These are phyloP conservation scores for Leonotis leonurus DNA, from an alignment of 257 asterid genomes.

Conservation along the genomic window DNA sequence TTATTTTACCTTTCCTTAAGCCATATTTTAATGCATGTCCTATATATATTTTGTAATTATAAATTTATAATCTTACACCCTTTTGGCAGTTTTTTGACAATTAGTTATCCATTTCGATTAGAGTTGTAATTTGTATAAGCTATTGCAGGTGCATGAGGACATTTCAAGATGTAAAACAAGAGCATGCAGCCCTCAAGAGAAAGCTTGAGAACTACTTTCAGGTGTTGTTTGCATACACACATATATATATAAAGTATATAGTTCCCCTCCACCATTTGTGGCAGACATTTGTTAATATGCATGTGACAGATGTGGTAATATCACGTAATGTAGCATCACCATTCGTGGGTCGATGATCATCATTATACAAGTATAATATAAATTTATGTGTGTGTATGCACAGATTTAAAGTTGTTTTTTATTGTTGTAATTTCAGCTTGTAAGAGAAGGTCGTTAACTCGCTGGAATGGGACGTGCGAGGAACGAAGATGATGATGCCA, in stretches of 20 bases:
- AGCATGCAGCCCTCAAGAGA: conserved; percentile 46
- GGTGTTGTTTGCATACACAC: too few species aligned
- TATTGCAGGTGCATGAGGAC: conserved; percentile 50
- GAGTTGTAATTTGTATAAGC: not conserved
- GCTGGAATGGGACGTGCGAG: not conserved
- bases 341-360: too few species aligned
- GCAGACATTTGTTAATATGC: too few species aligned
- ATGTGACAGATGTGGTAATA: too few species aligned
- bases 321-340: too few species aligned
- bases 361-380: too few species aligned
- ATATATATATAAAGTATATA: too few species aligned
- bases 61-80: not conserved
- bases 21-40: not conserved
- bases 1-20: not conserved
- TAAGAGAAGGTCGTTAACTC: conserved; percentile 32
- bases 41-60: not conserved
- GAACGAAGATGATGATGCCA: conserved; percentile 12
- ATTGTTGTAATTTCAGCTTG: conserved; percentile 27
- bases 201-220: conserved; percentile 67
- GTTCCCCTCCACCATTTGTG: too few species aligned
- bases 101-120: not conserved
- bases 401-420: not conserved
- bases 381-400: too few species aligned
- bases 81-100: not conserved
- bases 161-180: conserved; percentile 60